phyloP scores from a whole-genome alignment of 352 stramenopile species.

The Globisporangium barbulae region DNA sequence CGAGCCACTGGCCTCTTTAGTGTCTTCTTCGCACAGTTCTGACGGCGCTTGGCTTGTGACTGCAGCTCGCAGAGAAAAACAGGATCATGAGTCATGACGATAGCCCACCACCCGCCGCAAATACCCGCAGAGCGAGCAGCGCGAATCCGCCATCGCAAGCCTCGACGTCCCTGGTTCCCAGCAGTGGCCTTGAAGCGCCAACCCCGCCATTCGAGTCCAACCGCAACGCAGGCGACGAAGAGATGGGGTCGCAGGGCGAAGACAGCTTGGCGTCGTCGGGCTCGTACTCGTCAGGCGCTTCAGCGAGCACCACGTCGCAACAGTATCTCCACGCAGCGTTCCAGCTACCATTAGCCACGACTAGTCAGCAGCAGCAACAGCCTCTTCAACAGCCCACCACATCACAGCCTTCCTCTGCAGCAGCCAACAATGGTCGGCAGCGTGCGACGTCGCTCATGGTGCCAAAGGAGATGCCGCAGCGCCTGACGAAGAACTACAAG shows the following conservation, averaged over 20 bases:
- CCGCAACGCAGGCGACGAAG: neutral
- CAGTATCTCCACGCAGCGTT: constrained; percentile 8
- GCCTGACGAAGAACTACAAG: constrained; percentile 56
- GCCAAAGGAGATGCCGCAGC: constrained; percentile 11
- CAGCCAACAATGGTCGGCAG: constrained; percentile 10
- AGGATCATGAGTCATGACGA: neutral
- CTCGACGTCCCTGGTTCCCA: neutral
- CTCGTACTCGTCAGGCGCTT: neutral
- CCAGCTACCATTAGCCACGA: neutral
- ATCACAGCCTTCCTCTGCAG: too few species aligned
- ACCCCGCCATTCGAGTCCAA: neutral
- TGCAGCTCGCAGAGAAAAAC: too few species aligned
- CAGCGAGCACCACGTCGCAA: neutral
- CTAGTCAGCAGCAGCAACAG: neutral
- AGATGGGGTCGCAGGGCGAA: neutral
- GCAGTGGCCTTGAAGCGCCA: neutral
- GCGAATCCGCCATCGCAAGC: neutral
- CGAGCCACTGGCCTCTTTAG: neutral
- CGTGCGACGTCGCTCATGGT: constrained; percentile 16
- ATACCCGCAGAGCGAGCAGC: neutral
- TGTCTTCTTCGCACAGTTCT: neutral
- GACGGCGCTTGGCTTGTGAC: too few species aligned
- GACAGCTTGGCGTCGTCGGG: neutral
- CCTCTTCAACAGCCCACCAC: neutral
- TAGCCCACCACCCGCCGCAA: neutral